Evolutionary conservation across 352 stramenopile species (phyloP), one percentile per base, ranked within the genome.

Genomic region (Saprolegnia diclina): DNA sequence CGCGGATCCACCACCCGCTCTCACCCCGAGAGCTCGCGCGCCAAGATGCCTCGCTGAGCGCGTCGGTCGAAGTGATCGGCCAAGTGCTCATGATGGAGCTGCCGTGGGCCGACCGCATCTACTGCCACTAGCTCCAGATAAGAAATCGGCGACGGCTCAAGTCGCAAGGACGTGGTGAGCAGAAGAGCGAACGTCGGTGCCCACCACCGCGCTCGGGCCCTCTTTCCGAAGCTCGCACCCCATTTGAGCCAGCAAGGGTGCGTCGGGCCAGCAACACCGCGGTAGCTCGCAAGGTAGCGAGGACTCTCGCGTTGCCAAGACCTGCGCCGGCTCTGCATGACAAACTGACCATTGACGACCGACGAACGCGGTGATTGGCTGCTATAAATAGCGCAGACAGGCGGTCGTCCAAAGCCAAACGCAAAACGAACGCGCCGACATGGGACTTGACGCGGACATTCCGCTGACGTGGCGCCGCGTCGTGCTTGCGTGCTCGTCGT

Each of bases 381-480:
- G 29, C 29, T 35, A 35, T 6, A 35, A 35, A 35, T 35, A 35
- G 29, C 29, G 29, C 5, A 5, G 29, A 35, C 2, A 35, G 29
- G 29, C 29, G 29, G 29, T 35, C 29, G 24, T 54, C 5, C 24
- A 2, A 29, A 5, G 46, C 2, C n/a, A 54, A 29, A 54, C 46
- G 2, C 46, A 54, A 54, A 54, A 54, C 24, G 29, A 35, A 35
- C 29, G 45, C 45, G 21, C 45, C 45, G 46, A 29, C 46, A 29
- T 54, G 46, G 46, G 46, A 2, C 46, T 64, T 2, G 56, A 64
- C 16, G 29, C 35, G 16, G 19, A 64, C 32, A 16, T 48, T 3
- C 56, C 29, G 32, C 56, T 64, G 56, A 42, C 56, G 19, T 64
- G 56, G 56, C 29, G 5, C 9, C n/a, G 32, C 5, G 37, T 53